Evolutionary conservation across 768 basidiomycete species (phyloP).

Genomic region (Lactifluus subvellereus): DNA sequence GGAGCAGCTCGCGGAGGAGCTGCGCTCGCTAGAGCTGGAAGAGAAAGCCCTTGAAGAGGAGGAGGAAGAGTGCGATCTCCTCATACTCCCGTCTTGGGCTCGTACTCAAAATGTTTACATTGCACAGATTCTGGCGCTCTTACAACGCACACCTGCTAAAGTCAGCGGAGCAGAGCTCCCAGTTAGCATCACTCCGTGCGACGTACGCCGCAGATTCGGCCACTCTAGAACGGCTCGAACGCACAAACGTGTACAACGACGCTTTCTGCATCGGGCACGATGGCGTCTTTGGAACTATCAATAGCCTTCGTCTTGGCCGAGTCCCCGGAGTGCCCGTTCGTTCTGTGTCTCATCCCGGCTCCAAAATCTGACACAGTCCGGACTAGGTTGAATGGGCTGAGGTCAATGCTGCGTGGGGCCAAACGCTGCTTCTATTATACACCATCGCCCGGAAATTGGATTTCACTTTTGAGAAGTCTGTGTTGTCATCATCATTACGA

Average conservation of each 20-base stretch:
- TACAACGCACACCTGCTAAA: conserved; percentile 69
- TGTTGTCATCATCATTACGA: conserved; percentile 1
- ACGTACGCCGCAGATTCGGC: conserved; percentile 74
- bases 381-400: conserved; percentile 93
- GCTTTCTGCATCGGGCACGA: conserved; percentile 95
- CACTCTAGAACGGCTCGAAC: conserved; percentile 77
- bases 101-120: conserved; percentile 1
- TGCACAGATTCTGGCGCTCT: conserved; percentile 68
- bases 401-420: conserved; percentile 98
- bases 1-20: conserved; percentile 66
- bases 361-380: conserved; percentile 11
- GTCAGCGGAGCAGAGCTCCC: conserved; percentile 59
- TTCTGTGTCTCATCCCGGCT: conserved; percentile 14
- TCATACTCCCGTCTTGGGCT: neutral
- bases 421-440: conserved; percentile 85
- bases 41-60: conserved; percentile 76
- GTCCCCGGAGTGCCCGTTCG: conserved; percentile 76
- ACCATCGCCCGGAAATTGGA: conserved; percentile 90
- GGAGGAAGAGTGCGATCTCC: conserved; percentile 65
- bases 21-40: conserved; percentile 64
- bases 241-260: conserved; percentile 93
- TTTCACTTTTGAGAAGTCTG: conserved; percentile 77
- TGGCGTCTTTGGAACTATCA: conserved; percentile 96
- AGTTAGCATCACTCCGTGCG: conserved; percentile 65
- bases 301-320: conserved; percentile 86